Conservation (phyloP, 257 asterid species). For the Henckelia pumila region DNA sequence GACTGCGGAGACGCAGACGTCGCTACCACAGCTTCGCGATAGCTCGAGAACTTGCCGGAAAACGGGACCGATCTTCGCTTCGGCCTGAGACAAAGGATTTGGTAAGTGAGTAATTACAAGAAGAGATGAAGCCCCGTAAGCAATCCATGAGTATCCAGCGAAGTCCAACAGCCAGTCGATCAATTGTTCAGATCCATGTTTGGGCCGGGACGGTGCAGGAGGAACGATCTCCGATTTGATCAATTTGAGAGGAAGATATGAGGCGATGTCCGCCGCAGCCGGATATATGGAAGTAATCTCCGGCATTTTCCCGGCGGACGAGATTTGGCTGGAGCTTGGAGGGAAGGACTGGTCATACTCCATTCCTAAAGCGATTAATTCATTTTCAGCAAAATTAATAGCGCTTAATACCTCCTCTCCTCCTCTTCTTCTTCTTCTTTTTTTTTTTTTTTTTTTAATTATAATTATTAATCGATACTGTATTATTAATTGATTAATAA, state of each 20-base stretch:
- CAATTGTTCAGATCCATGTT: slow-evolving; percentile 44
- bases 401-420: too few species aligned
- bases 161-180: slow-evolving; percentile 76
- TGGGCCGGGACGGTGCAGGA: slow-evolving; percentile 63
- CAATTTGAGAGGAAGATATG: slow-evolving; percentile 66
- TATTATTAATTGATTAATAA: too few species aligned
- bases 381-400: background rate
- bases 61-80: slow-evolving; percentile 61
- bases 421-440: too few species aligned
- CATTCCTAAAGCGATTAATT: background rate
- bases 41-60: slow-evolving; percentile 79
- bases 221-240: slow-evolving; percentile 65
- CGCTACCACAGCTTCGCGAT: slow-evolving; percentile 33
- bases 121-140: slow-evolving; percentile 83
- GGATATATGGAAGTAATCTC: background rate
- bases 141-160: slow-evolving; percentile 84
- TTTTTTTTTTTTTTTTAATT: too few species aligned
- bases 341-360: background rate
- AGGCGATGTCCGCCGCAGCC: slow-evolving; percentile 28
- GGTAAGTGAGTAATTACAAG: slow-evolving; percentile 85
- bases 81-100: slow-evolving; percentile 62
- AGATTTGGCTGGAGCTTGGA: background rate
- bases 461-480: too few species aligned
- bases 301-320: slow-evolving; percentile 3
- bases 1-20: slow-evolving; percentile 55